phyloP scores from a whole-genome alignment of 2,329 filamentous ascomycete genomes.

The Diaporthe sp. region DNA sequence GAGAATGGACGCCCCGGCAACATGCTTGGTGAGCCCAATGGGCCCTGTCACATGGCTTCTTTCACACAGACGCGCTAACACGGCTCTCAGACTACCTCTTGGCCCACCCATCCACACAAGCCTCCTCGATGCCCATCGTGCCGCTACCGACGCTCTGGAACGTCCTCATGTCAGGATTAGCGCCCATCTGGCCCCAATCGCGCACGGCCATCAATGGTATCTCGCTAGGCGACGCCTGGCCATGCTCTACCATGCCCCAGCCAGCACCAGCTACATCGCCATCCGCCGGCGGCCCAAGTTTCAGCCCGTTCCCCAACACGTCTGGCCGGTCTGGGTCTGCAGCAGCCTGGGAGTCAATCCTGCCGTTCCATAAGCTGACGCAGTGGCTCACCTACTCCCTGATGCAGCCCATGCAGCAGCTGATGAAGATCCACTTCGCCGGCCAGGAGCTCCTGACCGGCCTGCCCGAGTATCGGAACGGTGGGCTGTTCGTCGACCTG shows the following conservation, averaged over 20 bases:
- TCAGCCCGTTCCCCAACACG: constrained; percentile 61
- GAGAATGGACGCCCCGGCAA: constrained; percentile 88
- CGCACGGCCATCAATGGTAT: constrained; percentile 89
- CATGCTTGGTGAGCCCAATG: constrained; percentile 80
- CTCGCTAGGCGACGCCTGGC: constrained; percentile 94
- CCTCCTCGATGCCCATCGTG: constrained; percentile 88
- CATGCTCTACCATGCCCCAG: constrained; percentile 83
- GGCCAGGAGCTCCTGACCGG: constrained; percentile 73
- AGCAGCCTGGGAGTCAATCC: constrained; percentile 82
- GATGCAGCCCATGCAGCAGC: constrained; percentile 72
- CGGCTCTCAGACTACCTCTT: constrained; percentile 84
- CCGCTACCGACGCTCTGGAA: constrained; percentile 91
- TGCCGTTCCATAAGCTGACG: constrained; percentile 72
- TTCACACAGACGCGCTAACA: constrained; percentile 43
- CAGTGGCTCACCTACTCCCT: constrained; percentile 82
- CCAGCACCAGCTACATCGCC: constrained; percentile 57
- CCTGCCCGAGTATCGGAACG: constrained; percentile 80
- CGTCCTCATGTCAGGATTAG: constrained; percentile 88
- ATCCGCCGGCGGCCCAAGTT: constrained; percentile 60
- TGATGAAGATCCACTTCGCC: constrained; percentile 65
- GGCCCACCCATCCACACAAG: constrained; percentile 89
- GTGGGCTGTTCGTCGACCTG: constrained; percentile 75
- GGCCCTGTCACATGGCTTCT: constrained; percentile 4
- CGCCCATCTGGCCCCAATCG: constrained; percentile 88
- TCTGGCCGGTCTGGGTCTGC: constrained; percentile 54